Evolutionary conservation across 495 filamentous ascomycete species (phyloP).

Genomic region (Cenococcum geophilum): DNA sequence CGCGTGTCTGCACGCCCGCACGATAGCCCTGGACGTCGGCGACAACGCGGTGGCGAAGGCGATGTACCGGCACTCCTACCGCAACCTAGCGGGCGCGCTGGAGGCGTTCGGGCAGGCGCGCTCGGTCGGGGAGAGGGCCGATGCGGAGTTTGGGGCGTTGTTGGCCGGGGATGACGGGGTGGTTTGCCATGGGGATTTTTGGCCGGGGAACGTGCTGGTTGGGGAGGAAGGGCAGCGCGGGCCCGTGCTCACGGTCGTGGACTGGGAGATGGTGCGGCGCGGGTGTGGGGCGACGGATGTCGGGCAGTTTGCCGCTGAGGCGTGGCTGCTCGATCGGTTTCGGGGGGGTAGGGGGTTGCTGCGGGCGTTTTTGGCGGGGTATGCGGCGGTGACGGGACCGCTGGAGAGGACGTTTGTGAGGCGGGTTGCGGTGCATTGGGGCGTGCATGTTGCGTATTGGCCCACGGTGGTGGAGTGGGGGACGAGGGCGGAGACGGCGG

Average conservation of each 20-base stretch:
- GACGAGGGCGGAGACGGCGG: slow-evolving; percentile 32
- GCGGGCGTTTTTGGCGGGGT: slow-evolving; percentile 32
- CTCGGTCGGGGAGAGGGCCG: slow-evolving; percentile 10
- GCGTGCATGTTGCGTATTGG: slow-evolving; percentile 38
- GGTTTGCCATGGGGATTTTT: slow-evolving; percentile 41
- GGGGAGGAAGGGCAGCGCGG: neutral
- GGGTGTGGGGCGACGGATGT: slow-evolving; percentile 38
- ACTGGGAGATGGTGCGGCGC: slow-evolving; percentile 39
- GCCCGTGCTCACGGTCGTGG: slow-evolving; percentile 32
- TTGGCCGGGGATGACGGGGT: slow-evolving; percentile 34
- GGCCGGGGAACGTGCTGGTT: slow-evolving; percentile 35
- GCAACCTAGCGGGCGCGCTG: slow-evolving; percentile 24
- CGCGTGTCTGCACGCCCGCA: slow-evolving; percentile 19
- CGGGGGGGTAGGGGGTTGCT: slow-evolving; percentile 33
- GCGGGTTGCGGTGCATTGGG: slow-evolving; percentile 36
- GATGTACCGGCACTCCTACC: slow-evolving; percentile 34
- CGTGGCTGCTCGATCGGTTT: slow-evolving; percentile 38
- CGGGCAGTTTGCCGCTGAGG: slow-evolving; percentile 40
- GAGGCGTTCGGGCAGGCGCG: slow-evolving; percentile 24
- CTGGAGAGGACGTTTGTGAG: slow-evolving; percentile 25
- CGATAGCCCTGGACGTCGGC: slow-evolving; percentile 14
- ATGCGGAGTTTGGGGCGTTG: slow-evolving; percentile 30
- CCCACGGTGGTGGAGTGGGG: slow-evolving; percentile 33
- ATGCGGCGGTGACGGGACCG: slow-evolving; percentile 15
- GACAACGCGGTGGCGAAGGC: slow-evolving; percentile 31